phyloP scores from a whole-genome alignment of 441 rosid genomes.

The Corymbia citriodora region DNA sequence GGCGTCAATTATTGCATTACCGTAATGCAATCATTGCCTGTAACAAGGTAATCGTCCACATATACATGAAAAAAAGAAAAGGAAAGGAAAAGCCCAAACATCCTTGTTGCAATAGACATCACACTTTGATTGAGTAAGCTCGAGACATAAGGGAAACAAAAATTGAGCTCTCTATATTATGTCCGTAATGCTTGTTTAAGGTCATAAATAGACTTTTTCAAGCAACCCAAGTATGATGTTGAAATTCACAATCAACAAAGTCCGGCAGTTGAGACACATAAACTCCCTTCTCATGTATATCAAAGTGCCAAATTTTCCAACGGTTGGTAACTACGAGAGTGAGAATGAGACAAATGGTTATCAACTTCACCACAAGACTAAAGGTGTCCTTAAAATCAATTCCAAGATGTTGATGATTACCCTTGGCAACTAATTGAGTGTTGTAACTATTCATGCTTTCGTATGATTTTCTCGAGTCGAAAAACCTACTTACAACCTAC shows the following conservation, averaged over 20 bases:
- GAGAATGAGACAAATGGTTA: not conserved
- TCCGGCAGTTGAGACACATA: not conserved
- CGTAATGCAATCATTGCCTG: not conserved
- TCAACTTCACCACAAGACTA: accelerated
- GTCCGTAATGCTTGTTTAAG: not conserved
- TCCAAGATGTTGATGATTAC: not conserved
- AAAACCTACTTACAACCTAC: too few relatives aligned
- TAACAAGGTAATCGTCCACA: not conserved
- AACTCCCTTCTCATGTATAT: not conserved
- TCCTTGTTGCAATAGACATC: conserved; percentile 1
- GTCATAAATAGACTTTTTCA: not conserved
- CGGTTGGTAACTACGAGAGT: not conserved
- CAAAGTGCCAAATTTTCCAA: not conserved
- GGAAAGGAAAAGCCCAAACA: not conserved
- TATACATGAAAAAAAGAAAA: not conserved
- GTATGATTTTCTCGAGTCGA: too few relatives aligned
- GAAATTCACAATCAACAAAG: not conserved
- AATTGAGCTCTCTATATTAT: not conserved
- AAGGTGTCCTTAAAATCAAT: not conserved
- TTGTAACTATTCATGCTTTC: too few relatives aligned
- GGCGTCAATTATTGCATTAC: not conserved
- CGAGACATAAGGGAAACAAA: not conserved
- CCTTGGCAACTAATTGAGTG: too few relatives aligned
- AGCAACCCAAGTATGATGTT: not conserved
- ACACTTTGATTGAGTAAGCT: not conserved